A percentile compares a stretch with the other conserved stretches of the same genome.
Evolutionary conservation across 441 rosid species (phyloP).

Genomic region (Corymbia calophylla): DNA sequence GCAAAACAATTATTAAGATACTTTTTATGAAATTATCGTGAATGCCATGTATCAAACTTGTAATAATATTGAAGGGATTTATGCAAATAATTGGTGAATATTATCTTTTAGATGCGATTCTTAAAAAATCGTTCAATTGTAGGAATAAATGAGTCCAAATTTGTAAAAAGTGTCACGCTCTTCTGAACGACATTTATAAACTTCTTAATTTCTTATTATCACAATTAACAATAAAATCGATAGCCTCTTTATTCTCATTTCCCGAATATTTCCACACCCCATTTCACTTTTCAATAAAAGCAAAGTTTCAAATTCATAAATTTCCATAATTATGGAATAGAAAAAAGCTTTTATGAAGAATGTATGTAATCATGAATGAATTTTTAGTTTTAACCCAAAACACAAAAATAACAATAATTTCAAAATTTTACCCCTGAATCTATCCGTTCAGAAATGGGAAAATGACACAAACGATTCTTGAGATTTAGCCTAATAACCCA

Average conservation of each 20-base stretch:
- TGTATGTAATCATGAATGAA: not conserved
- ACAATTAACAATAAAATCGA: not conserved
- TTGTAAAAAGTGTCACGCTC: not conserved
- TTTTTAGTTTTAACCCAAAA: not conserved
- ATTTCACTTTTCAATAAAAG: not conserved
- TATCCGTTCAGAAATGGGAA: not conserved
- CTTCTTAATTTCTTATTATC: not conserved
- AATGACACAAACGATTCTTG: fast-evolving
- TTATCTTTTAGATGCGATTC: not conserved
- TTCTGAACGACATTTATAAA: not conserved
- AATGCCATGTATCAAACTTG: not conserved
- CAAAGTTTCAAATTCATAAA: not conserved
- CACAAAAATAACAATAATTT: not conserved
- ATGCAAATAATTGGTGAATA: not conserved
- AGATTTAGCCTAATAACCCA: not conserved
- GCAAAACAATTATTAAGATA: not conserved
- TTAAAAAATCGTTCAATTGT: not conserved
- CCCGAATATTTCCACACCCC: not conserved
- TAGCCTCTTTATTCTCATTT: not conserved
- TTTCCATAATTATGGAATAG: not conserved
- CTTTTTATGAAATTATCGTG: not conserved
- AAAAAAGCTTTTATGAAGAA: not conserved
- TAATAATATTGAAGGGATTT: not conserved
- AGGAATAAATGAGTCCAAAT: not conserved
- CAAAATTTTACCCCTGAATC: not conserved